These are phyloP conservation scores for Coemansia sp. DNA, from an alignment of 192 early-diverging fungal species.

Conservation along the genomic window DNA sequence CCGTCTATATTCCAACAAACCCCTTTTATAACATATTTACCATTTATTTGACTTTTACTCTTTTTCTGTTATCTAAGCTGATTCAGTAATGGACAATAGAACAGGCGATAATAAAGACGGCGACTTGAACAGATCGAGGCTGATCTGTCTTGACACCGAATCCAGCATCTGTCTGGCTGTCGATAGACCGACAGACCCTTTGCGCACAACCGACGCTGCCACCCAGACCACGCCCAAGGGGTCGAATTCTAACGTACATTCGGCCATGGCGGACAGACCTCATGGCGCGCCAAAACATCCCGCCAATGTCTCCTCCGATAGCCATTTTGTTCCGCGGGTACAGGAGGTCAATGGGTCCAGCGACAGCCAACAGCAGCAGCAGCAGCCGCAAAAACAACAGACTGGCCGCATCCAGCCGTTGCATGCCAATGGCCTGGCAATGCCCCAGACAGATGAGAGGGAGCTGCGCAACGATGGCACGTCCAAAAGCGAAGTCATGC, in stretches of 20 bases:
- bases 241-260: not conserved
- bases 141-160: constrained; percentile 35
- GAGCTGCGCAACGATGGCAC: constrained; percentile 1
- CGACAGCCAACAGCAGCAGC: constrained; percentile 41
- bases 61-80: too few relatives aligned
- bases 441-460: not conserved
- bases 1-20: too few relatives aligned
- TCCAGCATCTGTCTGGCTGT: constrained; percentile 40
- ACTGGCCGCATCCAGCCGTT: not conserved
- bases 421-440: not conserved
- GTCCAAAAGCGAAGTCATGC: constrained; percentile 1
- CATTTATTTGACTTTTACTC: too few relatives aligned
- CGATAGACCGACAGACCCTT: constrained; percentile 17
- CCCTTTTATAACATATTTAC: too few relatives aligned
- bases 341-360: constrained; percentile 34
- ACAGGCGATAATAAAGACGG: not conserved
- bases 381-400: constrained; percentile 17
- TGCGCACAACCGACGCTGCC: constrained; percentile 8
- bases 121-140: constrained; percentile 15
- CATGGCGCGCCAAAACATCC: constrained; percentile 1
- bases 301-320: constrained; percentile 17
- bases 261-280: constrained; percentile 5
- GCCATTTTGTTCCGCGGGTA: constrained; percentile 33
- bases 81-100: constrained; percentile 8
- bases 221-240: constrained; percentile 4